A percentile compares a stretch with the other conserved stretches of the same genome.
Evolutionary conservation across 306 rosid genomes (phyloP).

Genomic region (Malus sieversii): DNA sequence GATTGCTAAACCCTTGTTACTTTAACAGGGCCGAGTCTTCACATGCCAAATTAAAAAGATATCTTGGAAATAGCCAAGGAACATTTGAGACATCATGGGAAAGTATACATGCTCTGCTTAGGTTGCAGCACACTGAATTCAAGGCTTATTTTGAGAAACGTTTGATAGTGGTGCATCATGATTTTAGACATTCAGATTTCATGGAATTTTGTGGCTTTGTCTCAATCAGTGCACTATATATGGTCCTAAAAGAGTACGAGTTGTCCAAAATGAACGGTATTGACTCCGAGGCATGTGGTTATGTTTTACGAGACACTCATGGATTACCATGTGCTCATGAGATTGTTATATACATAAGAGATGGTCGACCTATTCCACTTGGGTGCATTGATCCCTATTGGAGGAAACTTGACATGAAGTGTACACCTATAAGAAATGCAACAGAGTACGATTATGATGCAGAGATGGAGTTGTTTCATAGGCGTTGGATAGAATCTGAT

Average conservation of each 20-base stretch:
- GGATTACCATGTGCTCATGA: conserved; percentile 6
- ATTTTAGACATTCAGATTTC: neutral
- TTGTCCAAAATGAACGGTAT: too few relatives aligned
- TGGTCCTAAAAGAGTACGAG: neutral
- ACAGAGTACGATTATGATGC: neutral
- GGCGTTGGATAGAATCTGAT: neutral
- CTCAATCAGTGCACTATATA: neutral
- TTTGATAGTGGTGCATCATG: neutral
- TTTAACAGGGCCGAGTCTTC: neutral
- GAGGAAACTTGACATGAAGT: neutral
- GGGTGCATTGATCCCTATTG: neutral
- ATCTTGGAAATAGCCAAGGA: neutral
- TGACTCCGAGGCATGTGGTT: neutral
- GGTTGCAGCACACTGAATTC: neutral
- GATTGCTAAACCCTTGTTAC: neutral
- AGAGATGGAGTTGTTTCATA: neutral
- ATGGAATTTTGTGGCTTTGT: neutral
- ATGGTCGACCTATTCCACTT: neutral
- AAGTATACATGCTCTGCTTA: neutral
- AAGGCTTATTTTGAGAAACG: neutral
- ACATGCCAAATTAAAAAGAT: neutral
- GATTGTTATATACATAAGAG: neutral
- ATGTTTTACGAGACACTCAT: neutral
- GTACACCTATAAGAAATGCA: neutral
- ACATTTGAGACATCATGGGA: neutral